Evolutionary conservation across 2,329 filamentous ascomycete genomes (phyloP).

Genomic region (Cordyceps fumosorosea): DNA sequence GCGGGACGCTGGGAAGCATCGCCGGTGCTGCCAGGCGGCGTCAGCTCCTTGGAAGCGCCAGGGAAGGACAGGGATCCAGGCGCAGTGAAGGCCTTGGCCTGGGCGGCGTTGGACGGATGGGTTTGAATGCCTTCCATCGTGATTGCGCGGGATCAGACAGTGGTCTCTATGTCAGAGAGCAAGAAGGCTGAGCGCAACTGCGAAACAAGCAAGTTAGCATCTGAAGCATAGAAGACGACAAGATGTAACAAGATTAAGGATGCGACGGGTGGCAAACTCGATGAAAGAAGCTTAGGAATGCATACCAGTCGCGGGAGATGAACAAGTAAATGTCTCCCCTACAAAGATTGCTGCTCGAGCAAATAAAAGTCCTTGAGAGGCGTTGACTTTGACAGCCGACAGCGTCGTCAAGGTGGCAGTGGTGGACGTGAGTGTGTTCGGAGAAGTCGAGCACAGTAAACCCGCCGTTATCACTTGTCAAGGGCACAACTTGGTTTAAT

Average conservation of each 20-base stretch:
- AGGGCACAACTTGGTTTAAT: conserved; percentile 22
- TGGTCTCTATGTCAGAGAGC: conserved; percentile 14
- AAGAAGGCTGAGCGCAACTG: conserved; percentile 29
- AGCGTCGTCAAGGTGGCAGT: conserved; percentile 16
- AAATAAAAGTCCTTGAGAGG: conserved; percentile 17
- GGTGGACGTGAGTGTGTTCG: not conserved
- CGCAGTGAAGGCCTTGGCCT: conserved; percentile 93
- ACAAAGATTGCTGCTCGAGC: conserved; percentile 35
- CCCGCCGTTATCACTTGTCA: conserved; percentile 25
- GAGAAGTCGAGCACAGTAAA: conserved; percentile 8
- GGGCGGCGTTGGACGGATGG: conserved; percentile 82
- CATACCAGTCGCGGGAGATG: conserved; percentile 74
- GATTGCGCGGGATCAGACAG: conserved; percentile 25
- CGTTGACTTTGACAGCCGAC: conserved; percentile 17
- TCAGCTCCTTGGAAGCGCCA: conserved; percentile 73
- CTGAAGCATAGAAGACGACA: conserved; percentile 6
- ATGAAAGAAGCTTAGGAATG: conserved; percentile 32
- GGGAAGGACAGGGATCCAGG: conserved; percentile 90
- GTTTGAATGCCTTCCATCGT: conserved; percentile 84
- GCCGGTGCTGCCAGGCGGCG: conserved; percentile 68
- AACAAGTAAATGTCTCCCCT: conserved; percentile 99
- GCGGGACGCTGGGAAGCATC: conserved; percentile 36
- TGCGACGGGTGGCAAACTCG: conserved; percentile 3
- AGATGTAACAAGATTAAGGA: not conserved
- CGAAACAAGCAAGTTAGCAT: conserved; percentile 20